These are phyloP conservation scores for Ogataea siamensis DNA, from an alignment of 805 yeast genomes.

Conservation along the genomic window DNA sequence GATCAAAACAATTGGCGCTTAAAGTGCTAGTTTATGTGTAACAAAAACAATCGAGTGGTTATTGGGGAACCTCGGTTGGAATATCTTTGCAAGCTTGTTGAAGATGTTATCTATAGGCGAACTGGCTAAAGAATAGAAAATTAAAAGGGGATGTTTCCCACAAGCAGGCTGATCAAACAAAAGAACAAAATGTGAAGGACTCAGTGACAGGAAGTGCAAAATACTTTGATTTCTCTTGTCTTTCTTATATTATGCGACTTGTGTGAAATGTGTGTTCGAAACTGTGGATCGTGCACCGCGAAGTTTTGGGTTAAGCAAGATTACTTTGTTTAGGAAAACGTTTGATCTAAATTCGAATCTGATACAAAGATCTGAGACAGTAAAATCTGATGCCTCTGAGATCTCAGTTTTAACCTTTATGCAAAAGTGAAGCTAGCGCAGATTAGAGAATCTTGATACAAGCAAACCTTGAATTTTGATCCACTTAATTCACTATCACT, in stretches of 20 bases:
- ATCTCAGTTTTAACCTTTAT: neutral
- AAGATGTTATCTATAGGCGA: neutral
- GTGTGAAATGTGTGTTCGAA: conserved; percentile 6
- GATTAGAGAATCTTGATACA: no score
- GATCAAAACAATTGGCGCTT: neutral
- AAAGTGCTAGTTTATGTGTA: neutral
- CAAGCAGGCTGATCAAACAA: conserved; percentile 4
- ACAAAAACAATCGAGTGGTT: no score
- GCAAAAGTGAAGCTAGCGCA: conserved; percentile 5
- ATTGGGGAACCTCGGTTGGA: no score
- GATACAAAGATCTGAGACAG: conserved; percentile 12
- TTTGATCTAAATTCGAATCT: conserved; percentile 2
- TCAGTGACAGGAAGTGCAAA: conserved; percentile 6
- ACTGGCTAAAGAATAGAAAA: neutral
- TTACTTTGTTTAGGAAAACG: neutral
- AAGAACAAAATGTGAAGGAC: conserved; percentile 1
- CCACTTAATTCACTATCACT: neutral
- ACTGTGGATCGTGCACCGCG: conserved; percentile 5
- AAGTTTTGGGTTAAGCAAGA: conserved; percentile 1
- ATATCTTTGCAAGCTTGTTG: no score
- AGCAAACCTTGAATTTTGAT: no score
- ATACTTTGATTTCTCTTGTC: conserved; percentile 1
- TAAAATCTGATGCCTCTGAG: neutral
- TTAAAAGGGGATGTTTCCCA: conserved; percentile 6
- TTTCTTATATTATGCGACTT: conserved; percentile 2